These are phyloP conservation scores for Diaporthe ilicicola DNA, from an alignment of 2,329 filamentous ascomycete genomes.

Conservation along the genomic window DNA sequence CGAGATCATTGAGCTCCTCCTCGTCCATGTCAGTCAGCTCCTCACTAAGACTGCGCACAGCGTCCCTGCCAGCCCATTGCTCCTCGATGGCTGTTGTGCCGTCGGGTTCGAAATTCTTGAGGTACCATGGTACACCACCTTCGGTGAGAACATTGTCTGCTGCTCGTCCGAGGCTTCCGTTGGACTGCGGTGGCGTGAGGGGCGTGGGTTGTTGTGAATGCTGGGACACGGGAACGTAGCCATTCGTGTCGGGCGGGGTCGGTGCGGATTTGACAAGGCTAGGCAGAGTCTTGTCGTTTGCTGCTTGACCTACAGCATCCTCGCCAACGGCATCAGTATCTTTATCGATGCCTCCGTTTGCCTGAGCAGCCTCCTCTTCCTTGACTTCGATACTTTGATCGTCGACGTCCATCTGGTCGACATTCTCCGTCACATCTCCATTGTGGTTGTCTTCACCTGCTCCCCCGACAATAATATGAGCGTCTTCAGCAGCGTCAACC, in stretches of 20 bases:
- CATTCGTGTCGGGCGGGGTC: constrained; percentile 59
- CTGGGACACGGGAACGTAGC: constrained; percentile 48
- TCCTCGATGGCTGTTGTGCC: constrained; percentile 85
- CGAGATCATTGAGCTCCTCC: constrained; percentile 80
- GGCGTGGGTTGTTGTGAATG: constrained; percentile 53
- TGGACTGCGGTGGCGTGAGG: constrained; percentile 74
- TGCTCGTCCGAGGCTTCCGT: constrained; percentile 61
- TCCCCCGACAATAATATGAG: constrained; percentile 56
- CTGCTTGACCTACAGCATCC: constrained; percentile 37
- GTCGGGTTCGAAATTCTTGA: constrained; percentile 78
- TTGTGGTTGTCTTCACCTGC: constrained; percentile 48
- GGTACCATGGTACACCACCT: constrained; percentile 89
- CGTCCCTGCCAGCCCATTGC: constrained; percentile 76
- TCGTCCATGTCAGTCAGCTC: constrained; percentile 93
- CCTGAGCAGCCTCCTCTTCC: constrained; percentile 39
- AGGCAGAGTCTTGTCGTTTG: constrained; percentile 32
- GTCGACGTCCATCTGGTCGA: constrained; percentile 40
- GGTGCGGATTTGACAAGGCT: constrained; percentile 46
- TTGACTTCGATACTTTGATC: constrained; percentile 45
- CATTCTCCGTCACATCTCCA: constrained; percentile 35
- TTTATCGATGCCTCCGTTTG: constrained; percentile 41
- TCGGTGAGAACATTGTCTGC: constrained; percentile 65
- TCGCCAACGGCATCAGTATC: constrained; percentile 42
- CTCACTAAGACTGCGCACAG: constrained; percentile 76
- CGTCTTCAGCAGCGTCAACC: constrained; percentile 56